Evolutionary conservation across 192 early-diverging fungal species (phyloP).

Genomic region (Backusella morwellensis): DNA sequence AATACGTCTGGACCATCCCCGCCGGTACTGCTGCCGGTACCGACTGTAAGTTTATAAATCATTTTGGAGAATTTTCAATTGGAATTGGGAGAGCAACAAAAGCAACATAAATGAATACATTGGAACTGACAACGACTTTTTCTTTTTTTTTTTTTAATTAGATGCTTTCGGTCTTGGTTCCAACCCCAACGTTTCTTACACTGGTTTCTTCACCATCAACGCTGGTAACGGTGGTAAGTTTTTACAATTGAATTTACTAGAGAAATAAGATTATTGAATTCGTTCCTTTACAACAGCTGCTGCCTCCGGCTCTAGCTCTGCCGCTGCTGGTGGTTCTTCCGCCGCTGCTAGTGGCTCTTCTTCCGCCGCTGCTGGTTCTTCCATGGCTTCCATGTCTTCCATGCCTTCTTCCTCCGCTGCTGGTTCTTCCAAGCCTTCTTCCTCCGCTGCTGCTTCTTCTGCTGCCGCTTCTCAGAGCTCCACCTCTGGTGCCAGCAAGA

Average conservation of each 20-base stretch:
- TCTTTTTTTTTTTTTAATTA: constrained; percentile 1
- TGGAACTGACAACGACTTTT: background rate
- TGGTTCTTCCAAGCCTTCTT: constrained; percentile 3
- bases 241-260: background rate
- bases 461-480: background rate
- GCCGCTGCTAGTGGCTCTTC: background rate
- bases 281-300: background rate
- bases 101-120: background rate
- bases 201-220: constrained; percentile 21
- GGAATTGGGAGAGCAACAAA: background rate
- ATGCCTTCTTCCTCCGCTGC: background rate
- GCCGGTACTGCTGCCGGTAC: constrained; percentile 16
- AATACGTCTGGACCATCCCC: constrained; percentile 31
- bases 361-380: background rate
- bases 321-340: constrained; percentile 2
- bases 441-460: background rate
- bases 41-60: constrained; percentile 31
- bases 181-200: constrained; percentile 21
- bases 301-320: background rate
- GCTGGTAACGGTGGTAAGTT: constrained; percentile 10
- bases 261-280: background rate
- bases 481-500: constrained; percentile 3
- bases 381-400: background rate
- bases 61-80: background rate
- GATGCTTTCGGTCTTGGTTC: constrained; percentile 27